Percentiles rank a stretch among this genome's conserved stretches.
phyloP scores from a whole-genome alignment of 1,284 basidiomycete genomes.

The Puccinia polysora region DNA sequence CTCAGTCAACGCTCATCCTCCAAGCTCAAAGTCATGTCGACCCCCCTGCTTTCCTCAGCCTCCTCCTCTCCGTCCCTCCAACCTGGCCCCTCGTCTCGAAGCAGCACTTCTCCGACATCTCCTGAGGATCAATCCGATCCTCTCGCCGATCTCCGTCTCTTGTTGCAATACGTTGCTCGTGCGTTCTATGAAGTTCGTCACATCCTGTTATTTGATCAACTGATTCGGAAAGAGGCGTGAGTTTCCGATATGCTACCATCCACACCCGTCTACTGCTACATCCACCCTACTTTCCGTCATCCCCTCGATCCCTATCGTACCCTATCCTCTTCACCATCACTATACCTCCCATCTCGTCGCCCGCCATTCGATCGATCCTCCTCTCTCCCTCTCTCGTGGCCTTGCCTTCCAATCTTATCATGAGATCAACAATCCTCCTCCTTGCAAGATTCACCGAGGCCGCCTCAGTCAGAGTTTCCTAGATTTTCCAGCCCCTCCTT shows the following conservation, averaged over 20 bases:
- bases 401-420: not conserved
- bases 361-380: too few species aligned
- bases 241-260: conserved; percentile 13
- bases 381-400: not conserved
- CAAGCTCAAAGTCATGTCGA: not conserved
- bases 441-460: not conserved
- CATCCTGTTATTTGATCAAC: conserved; percentile 85
- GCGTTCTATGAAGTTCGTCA: conserved; percentile 91
- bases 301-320: not conserved
- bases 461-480: not conserved
- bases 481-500: too few species aligned
- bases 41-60: conserved; percentile 14
- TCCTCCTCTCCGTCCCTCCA: conserved; percentile 27
- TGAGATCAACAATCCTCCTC: not conserved
- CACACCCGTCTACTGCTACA: not conserved
- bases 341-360: conserved; percentile 3
- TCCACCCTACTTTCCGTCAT: not conserved
- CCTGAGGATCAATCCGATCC: conserved; percentile 25
- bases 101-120: conserved; percentile 4
- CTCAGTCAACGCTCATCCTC: not conserved
- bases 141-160: conserved; percentile 36
- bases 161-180: conserved; percentile 86
- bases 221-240: conserved; percentile 60
- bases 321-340: conserved; percentile 2
- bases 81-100: conserved; percentile 23